Evolutionary conservation across 2,329 filamentous ascomycete species (phyloP), one percentile per base, ranked within the genome.

Genomic region (Neopestalotiopsis sp.): DNA sequence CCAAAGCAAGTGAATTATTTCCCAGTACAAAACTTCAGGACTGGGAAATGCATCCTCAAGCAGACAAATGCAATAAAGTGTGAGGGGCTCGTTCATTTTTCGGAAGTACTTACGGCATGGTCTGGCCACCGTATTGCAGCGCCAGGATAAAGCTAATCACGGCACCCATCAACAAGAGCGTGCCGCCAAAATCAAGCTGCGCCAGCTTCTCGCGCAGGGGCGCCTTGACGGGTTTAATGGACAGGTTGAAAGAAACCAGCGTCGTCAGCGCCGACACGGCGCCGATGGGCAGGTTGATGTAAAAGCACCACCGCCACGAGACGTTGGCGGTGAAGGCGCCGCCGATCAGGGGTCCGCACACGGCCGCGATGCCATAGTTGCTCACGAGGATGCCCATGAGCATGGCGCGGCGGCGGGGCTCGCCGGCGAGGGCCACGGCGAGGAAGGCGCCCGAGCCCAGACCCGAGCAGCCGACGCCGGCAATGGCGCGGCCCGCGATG

Each of bases 291-390:
- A 82, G 73, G 71, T 82, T 82, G 73, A 82, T 78, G 64, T 81
- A 82, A 68, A 82, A 81, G 56, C 79, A 81, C 76, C 80, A 82
- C 12, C 80, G 74, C 80, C 80, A 82, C 3, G 77, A 77, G 13
- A 80, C 78, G 1, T 74, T 74, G 2, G 75, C 75, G 2, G 80
- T 81, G 69, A 82, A 81, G 2, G 77, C 79, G 28, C 81, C 80
- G n/a, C 81, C 81, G 1, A 82, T 72, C 5, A 81, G 74, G 6
- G 81, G 80, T 0, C 79, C 80, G 7, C 80, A 67, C 28, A 81
- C 75, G 2, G 78, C 77, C 9, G 78, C 78, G 17, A 82, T 68
- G 34, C 77, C 79, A 20, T 80, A 81, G 13, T 80, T 73, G 61
- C 76, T 78, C n/a, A 79, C 79, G 62, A 78, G 75, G 42, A 80